Conservation (phyloP, 2,329 filamentous ascomycete genomes). For the Pseudopyrenochaeta lycopersici region DNA sequence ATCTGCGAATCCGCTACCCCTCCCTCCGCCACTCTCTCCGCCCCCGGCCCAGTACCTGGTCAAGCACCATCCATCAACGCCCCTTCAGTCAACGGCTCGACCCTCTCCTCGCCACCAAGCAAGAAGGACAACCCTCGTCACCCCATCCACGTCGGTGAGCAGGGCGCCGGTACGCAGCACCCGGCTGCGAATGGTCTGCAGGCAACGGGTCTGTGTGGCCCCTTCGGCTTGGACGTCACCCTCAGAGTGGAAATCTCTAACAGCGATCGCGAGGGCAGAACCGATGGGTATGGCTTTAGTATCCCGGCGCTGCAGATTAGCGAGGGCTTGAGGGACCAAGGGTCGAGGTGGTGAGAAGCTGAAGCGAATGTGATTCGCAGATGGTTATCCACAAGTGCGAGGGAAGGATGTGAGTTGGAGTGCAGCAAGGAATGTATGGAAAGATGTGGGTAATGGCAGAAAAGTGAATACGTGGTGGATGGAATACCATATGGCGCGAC, state of each 20-base stretch:
- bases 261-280: constrained; percentile 54
- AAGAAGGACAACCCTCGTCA: constrained; percentile 69
- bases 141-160: constrained; percentile 78
- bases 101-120: constrained; percentile 32
- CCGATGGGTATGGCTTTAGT: constrained; percentile 60
- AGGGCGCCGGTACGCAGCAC: constrained; percentile 80
- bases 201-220: constrained; percentile 54
- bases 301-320: constrained; percentile 54
- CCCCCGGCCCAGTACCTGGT: constrained; percentile 31
- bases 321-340: constrained; percentile 20
- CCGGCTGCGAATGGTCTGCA: constrained; percentile 67
- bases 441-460: too few relatives aligned
- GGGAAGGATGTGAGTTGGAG: background rate
- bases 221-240: constrained; percentile 57
- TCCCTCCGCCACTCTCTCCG: constrained; percentile 27
- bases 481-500: too few relatives aligned
- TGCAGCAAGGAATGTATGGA: too few relatives aligned
- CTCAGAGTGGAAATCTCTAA: constrained; percentile 59
- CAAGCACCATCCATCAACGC: constrained; percentile 23
- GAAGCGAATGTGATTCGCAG: too few relatives aligned
- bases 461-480: too few relatives aligned
- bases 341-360: constrained; percentile 23
- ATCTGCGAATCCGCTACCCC: constrained; percentile 62
- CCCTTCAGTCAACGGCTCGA: constrained; percentile 36
- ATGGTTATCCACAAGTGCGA: too few relatives aligned